Conservation (phyloP, 2,329 filamentous ascomycete genomes). For the Hypoxylon sp. region DNA sequence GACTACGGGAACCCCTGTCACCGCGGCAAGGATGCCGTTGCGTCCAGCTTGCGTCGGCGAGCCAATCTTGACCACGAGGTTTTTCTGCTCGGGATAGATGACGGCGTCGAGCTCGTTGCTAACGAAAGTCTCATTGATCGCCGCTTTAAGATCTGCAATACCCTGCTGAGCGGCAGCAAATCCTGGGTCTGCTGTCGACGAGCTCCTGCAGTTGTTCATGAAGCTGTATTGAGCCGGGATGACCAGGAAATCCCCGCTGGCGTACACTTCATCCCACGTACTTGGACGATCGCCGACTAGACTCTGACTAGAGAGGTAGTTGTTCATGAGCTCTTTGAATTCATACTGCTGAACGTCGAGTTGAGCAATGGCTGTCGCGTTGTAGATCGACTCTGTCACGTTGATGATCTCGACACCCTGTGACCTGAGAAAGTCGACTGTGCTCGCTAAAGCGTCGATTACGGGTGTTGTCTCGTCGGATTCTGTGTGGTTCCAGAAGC, state of each 20-base stretch:
- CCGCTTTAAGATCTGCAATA: constrained; percentile 61
- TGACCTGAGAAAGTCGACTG: constrained; percentile 54
- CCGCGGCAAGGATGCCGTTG: constrained; percentile 54
- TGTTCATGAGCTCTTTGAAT: constrained; percentile 62
- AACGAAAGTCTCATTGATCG: constrained; percentile 59
- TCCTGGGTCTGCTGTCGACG: constrained; percentile 58
- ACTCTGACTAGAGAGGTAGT: constrained; percentile 59
- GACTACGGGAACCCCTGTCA: constrained; percentile 52
- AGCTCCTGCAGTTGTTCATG: constrained; percentile 58
- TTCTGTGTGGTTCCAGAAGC: constrained; percentile 64
- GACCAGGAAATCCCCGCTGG: constrained; percentile 62
- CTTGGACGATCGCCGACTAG: constrained; percentile 53
- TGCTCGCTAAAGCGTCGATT: constrained; percentile 58
- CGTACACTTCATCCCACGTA: constrained; percentile 59
- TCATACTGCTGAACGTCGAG: constrained; percentile 70
- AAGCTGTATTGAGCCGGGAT: constrained; percentile 66
- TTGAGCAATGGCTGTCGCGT: constrained; percentile 57
- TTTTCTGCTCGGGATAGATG: constrained; percentile 71
- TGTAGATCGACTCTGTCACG: constrained; percentile 58
- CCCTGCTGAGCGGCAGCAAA: constrained; percentile 57
- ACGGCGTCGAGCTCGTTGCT: constrained; percentile 61
- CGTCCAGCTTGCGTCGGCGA: constrained; percentile 64
- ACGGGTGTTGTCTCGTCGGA: constrained; percentile 64
- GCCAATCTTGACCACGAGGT: constrained; percentile 67
- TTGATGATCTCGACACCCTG: constrained; percentile 60